Percentiles rank a stretch among this genome's conserved stretches.
Conservation (phyloP, 345 rosid genomes). For the Hibiscus trionum region DNA sequence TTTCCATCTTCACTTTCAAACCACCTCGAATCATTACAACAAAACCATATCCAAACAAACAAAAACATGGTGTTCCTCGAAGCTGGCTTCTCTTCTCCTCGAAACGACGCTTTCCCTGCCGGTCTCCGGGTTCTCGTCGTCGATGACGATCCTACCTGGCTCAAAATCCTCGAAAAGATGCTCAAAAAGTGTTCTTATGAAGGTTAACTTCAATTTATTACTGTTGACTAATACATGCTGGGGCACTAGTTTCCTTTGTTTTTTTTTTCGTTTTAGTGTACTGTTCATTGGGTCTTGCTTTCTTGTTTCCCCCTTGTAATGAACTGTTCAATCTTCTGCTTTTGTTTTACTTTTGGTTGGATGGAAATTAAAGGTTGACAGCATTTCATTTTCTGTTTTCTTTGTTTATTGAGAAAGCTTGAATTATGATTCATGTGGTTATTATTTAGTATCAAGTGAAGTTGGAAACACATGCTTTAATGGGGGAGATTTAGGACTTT, state of each 20-base stretch:
- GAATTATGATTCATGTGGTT: background rate
- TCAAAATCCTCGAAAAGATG: constrained; percentile 96
- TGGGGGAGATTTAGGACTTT: no score
- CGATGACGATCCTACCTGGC: constrained; percentile 92
- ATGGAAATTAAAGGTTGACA: background rate
- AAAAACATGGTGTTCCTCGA: constrained; percentile 21
- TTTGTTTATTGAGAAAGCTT: background rate
- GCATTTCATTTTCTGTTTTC: background rate
- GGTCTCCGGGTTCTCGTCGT: constrained; percentile 92
- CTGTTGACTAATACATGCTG: background rate
- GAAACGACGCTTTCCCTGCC: constrained; percentile 50
- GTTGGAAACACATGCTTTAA: no score
- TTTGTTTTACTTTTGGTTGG: background rate
- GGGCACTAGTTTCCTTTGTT: no score
- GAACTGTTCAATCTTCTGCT: constrained; percentile 3
- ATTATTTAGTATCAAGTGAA: no score
- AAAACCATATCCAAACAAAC: background rate
- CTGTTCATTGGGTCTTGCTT: background rate
- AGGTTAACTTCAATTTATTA: constrained; percentile 32
- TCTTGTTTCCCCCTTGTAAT: background rate
- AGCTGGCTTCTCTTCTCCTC: constrained; percentile 63
- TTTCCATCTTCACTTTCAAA: background rate
- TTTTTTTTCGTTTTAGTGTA: background rate
- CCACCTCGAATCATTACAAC: background rate
- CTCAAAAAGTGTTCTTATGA: constrained; percentile 89